These are phyloP conservation scores for Tripidium arundinaceum DNA, from an alignment of 202 grass and related monocot species.

Conservation along the genomic window DNA sequence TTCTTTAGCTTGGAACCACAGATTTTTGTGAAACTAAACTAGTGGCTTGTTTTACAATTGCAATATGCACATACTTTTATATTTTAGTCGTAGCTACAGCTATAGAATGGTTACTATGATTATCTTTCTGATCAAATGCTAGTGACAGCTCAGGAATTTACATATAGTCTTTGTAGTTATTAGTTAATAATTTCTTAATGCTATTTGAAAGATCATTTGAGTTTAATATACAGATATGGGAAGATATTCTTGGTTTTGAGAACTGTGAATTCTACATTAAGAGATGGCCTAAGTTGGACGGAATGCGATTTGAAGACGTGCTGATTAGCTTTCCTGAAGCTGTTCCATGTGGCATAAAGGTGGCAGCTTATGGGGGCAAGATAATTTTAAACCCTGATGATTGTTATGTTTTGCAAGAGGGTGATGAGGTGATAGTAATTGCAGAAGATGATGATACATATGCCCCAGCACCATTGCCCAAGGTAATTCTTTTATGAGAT, in stretches of 20 bases:
- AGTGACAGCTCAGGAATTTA: too few species aligned
- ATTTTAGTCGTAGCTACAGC: background rate
- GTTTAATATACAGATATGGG: constrained; percentile 60
- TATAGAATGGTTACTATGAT: background rate
- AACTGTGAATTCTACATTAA: constrained; percentile 86
- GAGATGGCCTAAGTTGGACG: constrained; percentile 71
- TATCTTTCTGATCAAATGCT: background rate
- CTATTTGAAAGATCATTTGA: constrained; percentile 28
- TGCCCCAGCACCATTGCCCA: constrained; percentile 49
- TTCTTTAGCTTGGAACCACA: background rate
- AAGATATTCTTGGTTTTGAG: constrained; percentile 78
- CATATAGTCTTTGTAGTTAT: background rate
- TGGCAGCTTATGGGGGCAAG: constrained; percentile 58
- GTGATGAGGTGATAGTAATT: constrained; percentile 76
- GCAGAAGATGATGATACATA: constrained; percentile 82
- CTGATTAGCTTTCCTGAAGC: constrained; percentile 79
- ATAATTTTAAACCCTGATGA: constrained; percentile 83
- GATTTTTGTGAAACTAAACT: constrained; percentile 17
- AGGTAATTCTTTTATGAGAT: constrained; percentile 42
- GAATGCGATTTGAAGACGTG: constrained; percentile 71
- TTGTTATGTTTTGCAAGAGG: constrained; percentile 67
- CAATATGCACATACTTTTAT: too few species aligned
- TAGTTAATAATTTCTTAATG: constrained; percentile 16
- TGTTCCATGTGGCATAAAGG: constrained; percentile 71
- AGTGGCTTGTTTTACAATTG: too few species aligned